Evolutionary conservation across 805 yeast genomes (phyloP).

Genomic region (Saturnispora mendoncae): DNA sequence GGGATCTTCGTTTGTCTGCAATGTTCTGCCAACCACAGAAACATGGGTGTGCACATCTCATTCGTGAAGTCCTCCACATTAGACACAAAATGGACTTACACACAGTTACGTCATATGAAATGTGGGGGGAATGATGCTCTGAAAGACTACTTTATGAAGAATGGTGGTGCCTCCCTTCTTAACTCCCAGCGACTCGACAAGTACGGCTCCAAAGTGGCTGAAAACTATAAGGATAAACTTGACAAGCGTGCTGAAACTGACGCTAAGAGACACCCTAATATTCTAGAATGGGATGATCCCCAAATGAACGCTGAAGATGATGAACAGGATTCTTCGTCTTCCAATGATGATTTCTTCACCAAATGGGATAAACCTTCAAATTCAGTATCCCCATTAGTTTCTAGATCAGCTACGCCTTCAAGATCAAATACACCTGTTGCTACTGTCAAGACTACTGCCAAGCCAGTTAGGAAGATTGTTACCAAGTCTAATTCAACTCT

Average conservation of each 20-base stretch:
- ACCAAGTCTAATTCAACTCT: conserved; percentile 20
- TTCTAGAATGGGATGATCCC: conserved; percentile 54
- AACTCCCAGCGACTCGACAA: conserved; percentile 59
- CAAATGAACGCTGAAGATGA: conserved; percentile 32
- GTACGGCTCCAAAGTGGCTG: conserved; percentile 76
- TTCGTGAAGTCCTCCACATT: conserved; percentile 87
- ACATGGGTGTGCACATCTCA: conserved; percentile 90
- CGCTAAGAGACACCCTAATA: conserved; percentile 60
- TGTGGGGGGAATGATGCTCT: conserved; percentile 89
- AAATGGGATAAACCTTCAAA: conserved; percentile 82
- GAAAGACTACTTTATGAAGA: conserved; percentile 70
- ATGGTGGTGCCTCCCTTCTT: conserved; percentile 74
- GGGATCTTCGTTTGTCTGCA: conserved; percentile 89
- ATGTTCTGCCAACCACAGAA: conserved; percentile 93
- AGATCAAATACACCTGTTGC: conserved; percentile 17
- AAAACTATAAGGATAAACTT: conserved; percentile 70
- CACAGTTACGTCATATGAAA: conserved; percentile 84
- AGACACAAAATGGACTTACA: conserved; percentile 84
- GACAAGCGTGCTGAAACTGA: conserved; percentile 61
- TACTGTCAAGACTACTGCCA: conserved; percentile 14
- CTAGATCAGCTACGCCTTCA: conserved; percentile 30
- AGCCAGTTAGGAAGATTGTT: conserved; percentile 28
- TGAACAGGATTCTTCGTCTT: conserved; percentile 45
- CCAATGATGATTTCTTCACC: conserved; percentile 81
- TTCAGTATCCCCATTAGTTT: conserved; percentile 38